These are phyloP conservation scores for Crithidia fasciculata DNA, from an alignment of 208 protist species.

Conservation along the genomic window DNA sequence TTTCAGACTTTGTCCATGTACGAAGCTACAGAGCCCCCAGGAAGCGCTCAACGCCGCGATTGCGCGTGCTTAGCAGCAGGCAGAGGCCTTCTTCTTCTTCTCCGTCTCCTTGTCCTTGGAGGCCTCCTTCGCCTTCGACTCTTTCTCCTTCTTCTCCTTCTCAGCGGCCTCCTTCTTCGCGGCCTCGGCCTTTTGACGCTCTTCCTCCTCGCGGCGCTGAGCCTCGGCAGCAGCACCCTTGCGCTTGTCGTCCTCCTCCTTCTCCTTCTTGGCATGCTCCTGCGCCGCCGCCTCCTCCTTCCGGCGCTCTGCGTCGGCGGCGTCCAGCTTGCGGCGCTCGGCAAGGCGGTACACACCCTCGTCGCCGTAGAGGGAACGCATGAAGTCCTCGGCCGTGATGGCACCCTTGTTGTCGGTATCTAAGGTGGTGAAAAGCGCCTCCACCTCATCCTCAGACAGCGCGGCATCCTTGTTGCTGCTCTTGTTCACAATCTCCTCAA, in stretches of 20 bases:
- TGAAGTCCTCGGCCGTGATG: slow-evolving; percentile 70
- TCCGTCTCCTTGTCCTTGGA: slow-evolving; percentile 11
- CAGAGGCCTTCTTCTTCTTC: slow-evolving; percentile 57
- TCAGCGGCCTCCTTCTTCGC: slow-evolving; percentile 6
- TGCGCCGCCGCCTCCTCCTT: slow-evolving; percentile 32
- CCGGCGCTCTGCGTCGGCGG: slow-evolving; percentile 33
- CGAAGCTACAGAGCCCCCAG: too few species aligned
- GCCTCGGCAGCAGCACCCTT: slow-evolving; percentile 13
- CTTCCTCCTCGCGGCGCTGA: slow-evolving; percentile 15
- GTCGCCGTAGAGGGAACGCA: slow-evolving; percentile 79
- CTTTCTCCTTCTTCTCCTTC: slow-evolving; percentile 28
- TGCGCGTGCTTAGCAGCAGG: slow-evolving; percentile 40
- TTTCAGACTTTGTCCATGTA: too few species aligned
- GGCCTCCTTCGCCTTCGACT: slow-evolving; percentile 7
- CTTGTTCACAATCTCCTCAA: slow-evolving; percentile 67
- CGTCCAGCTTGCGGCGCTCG: slow-evolving; percentile 58
- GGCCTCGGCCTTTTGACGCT: slow-evolving; percentile 11
- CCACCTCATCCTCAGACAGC: slow-evolving; percentile 75
- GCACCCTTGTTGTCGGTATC: slow-evolving; percentile 75
- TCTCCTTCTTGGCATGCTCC: slow-evolving; percentile 19
- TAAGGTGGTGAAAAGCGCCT: slow-evolving; percentile 80
- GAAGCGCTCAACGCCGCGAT: not conserved
- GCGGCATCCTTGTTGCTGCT: slow-evolving; percentile 40
- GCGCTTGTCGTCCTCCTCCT: slow-evolving; percentile 16
- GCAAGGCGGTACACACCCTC: slow-evolving; percentile 53